Evolutionary conservation across 1,284 basidiomycete species (phyloP), one percentile per base, ranked within the genome.

Genomic region (Ceratobasidium sp.): DNA sequence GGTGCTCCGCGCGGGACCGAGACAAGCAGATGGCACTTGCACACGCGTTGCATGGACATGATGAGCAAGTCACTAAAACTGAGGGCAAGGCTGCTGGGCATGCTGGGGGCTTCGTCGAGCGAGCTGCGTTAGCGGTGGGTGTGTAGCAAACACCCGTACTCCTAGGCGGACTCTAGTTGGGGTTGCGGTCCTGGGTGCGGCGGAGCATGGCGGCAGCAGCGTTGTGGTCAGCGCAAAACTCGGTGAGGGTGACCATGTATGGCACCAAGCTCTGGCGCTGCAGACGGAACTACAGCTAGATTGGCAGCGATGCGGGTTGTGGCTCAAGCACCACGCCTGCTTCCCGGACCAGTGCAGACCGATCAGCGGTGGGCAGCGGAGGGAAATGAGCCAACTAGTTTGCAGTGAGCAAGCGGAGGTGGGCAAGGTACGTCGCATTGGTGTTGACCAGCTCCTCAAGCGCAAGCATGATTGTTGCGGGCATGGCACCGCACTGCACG

Each of bases 1-100:
- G 82, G 82, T 67, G 86, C 79, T 71, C 86, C 84, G 70, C 89
- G 88, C 67, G 98, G 89, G 81, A 94, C 91, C 78, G 92, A 92
- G 51, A 98, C 90, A 15, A 98, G 89, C 58, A 98, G 89, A 10
- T 96, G 95, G 83, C 98, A 98, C 82, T 93, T 95, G 88, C 96
- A 97, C 64, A 97, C 92, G 56, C 95, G 88, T 85, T 97, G 95
- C n/a, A 97, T 89, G 6, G 95, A 96, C 84, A 95, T 95, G 86
- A 97, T 97, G 85, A 97, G 88, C 83, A 95, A 94, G 85, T 97
- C 95, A 81, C 90, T 87, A 83, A 94, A 90, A 77, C 88, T 87
- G 68, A 97, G 89, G 23, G 67, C 40, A n/a, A 56, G 20, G n/a
- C n/a, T n/a, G 56, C 63, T 42, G 53, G 68, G 60, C 28, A 12